These are phyloP conservation scores for Sphagnum fallax DNA, from an alignment of 228 moss, liverwort and hornwort species.

Conservation along the genomic window DNA sequence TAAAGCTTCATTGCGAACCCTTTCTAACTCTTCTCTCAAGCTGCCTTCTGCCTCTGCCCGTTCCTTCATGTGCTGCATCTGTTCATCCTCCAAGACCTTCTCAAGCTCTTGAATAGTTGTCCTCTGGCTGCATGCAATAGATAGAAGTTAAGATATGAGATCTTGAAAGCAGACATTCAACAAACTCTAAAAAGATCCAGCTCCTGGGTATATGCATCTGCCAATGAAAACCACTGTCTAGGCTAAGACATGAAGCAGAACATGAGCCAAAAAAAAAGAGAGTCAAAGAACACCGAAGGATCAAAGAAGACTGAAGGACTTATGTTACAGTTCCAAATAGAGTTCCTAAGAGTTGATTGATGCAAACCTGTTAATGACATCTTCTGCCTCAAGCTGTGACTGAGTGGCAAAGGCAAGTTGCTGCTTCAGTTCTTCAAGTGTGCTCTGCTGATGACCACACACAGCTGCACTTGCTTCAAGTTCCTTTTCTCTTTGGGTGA, in stretches of 20 bases:
- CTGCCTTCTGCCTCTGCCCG: conserved; percentile 66
- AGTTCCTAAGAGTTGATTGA: too few relatives aligned
- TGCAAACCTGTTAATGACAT: conserved; percentile 62
- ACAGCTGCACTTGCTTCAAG: conserved; percentile 55
- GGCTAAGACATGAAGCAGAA: too few relatives aligned
- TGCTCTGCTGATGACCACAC: conserved; percentile 65
- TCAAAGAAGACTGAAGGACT: not conserved
- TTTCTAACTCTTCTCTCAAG: conserved; percentile 56
- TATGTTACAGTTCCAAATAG: not conserved
- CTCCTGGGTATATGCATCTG: too few relatives aligned
- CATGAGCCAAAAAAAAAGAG: too few relatives aligned
- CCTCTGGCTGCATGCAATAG: conserved; percentile 42
- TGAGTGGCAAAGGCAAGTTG: conserved; percentile 80
- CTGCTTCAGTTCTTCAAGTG: conserved; percentile 80
- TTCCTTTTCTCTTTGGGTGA: conserved; percentile 54
- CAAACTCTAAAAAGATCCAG: too few relatives aligned
- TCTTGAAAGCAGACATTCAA: too few relatives aligned
- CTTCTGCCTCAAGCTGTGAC: conserved; percentile 87
- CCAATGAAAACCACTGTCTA: too few relatives aligned
- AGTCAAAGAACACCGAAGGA: too few relatives aligned
- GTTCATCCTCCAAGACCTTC: conserved; percentile 78
- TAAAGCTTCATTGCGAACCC: conserved; percentile 64
- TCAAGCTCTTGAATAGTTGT: conserved; percentile 68
- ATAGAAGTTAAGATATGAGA: too few relatives aligned
- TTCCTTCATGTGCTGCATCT: conserved; percentile 57